Evolutionary conservation across 1,284 basidiomycete species (phyloP).

Genomic region (Pseudozyma hubeiensis): DNA sequence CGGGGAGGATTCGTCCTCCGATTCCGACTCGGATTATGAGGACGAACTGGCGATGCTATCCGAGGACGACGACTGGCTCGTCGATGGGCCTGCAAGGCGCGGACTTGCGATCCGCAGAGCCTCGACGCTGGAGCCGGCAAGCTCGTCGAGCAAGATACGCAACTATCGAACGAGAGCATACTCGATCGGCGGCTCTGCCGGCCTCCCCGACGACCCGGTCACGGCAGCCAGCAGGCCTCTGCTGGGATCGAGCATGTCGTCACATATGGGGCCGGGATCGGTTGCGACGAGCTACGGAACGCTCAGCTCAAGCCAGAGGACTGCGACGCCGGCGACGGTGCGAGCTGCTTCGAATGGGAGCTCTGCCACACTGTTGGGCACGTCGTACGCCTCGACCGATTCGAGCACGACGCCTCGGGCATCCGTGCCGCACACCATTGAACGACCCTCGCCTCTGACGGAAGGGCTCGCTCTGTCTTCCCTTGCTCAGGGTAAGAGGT

Average conservation of each 20-base stretch:
- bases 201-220: slow-evolving; percentile 48
- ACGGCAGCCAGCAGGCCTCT: slow-evolving; percentile 30
- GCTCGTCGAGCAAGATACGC: slow-evolving; percentile 18
- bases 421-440: slow-evolving; percentile 18
- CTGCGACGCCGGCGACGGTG: slow-evolving; percentile 53
- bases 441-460: slow-evolving; percentile 3
- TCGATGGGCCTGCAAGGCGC: slow-evolving; percentile 21
- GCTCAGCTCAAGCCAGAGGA: slow-evolving; percentile 57
- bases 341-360: slow-evolving; percentile 27
- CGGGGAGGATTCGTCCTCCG: slow-evolving; percentile 48
- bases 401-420: slow-evolving; percentile 49
- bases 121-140: slow-evolving; percentile 33
- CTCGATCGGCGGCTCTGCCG: slow-evolving; percentile 46
- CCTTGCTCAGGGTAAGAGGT: neutral
- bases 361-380: slow-evolving; percentile 16
- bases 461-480: slow-evolving; percentile 7
- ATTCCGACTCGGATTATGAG: slow-evolving; percentile 52
- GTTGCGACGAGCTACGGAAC: slow-evolving; percentile 49
- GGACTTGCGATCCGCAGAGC: slow-evolving; percentile 47
- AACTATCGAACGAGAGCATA: slow-evolving; percentile 25
- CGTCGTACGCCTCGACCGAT: slow-evolving; percentile 46
- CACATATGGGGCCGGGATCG: slow-evolving; percentile 9
- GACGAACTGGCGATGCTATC: slow-evolving; percentile 62
- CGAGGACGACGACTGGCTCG: slow-evolving; percentile 58
- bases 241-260: slow-evolving; percentile 20